phyloP scores from a whole-genome alignment of 164 flowering plant species.

The Chimonanthus praecox region DNA sequence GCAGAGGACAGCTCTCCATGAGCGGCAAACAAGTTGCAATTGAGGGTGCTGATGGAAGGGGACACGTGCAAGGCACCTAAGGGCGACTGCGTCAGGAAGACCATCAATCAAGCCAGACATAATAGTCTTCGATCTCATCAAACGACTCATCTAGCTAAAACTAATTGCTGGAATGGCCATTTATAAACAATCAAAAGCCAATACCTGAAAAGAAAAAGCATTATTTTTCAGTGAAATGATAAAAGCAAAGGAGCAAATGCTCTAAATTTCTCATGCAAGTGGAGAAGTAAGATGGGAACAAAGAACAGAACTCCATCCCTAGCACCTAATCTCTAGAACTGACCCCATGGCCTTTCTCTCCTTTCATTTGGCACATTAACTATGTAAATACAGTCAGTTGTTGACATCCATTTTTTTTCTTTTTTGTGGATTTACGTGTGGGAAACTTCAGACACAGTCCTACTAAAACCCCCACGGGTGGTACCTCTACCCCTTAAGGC shows the following conservation, averaged over 20 bases:
- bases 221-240: not conserved
- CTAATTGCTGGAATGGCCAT: not conserved
- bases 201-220: not conserved
- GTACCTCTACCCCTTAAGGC: too few relatives aligned
- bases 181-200: not conserved
- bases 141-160: not conserved
- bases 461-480: too few relatives aligned
- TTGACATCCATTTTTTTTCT: too few relatives aligned
- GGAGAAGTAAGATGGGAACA: not conserved
- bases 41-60: constrained; percentile 67
- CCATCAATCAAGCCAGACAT: constrained; percentile 94
- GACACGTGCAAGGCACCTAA: constrained; percentile 85
- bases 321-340: not conserved
- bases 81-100: constrained; percentile 91
- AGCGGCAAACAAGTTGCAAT: constrained; percentile 75
- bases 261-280: too few relatives aligned
- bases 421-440: not conserved
- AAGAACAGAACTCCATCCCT: not conserved
- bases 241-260: not conserved
- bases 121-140: constrained; percentile 15
- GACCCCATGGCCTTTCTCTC: not conserved
- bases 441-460: not conserved
- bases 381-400: too few relatives aligned
- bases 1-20: constrained; percentile 71
- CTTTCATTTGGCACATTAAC: too few relatives aligned